Evolutionary conservation across 495 filamentous ascomycete species (phyloP).

Genomic region (Tricharina praecox): DNA sequence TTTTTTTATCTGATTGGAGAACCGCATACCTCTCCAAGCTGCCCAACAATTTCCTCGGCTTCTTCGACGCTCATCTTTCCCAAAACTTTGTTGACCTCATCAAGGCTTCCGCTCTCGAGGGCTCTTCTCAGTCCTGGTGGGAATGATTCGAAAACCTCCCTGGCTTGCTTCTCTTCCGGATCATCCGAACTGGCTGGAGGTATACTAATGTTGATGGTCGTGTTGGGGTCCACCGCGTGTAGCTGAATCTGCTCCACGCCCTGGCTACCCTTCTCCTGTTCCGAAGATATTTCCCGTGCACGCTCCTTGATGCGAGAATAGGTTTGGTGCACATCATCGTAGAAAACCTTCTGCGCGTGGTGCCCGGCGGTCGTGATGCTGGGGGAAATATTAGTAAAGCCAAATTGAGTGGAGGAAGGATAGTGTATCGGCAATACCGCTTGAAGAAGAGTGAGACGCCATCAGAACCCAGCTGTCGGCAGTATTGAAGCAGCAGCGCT

Average conservation of each 20-base stretch:
- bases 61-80: slow-evolving; percentile 85
- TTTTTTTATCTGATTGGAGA: too few species aligned
- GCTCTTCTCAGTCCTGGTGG: slow-evolving; percentile 62
- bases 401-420: too few species aligned
- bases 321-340: slow-evolving; percentile 77
- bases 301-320: slow-evolving; percentile 65
- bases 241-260: slow-evolving; percentile 96
- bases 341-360: slow-evolving; percentile 81
- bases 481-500: slow-evolving; percentile 83
- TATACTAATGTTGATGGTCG: slow-evolving; percentile 76
- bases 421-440: too few species aligned
- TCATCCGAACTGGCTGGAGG: slow-evolving; percentile 50
- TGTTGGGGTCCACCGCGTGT: slow-evolving; percentile 86
- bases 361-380: slow-evolving; percentile 83
- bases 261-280: slow-evolving; percentile 39
- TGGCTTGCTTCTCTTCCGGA: slow-evolving; percentile 43
- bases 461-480: slow-evolving; percentile 69
- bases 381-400: slow-evolving; percentile 3
- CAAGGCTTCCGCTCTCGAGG: slow-evolving; percentile 65
- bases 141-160: slow-evolving; percentile 72
- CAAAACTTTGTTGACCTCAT: slow-evolving; percentile 90
- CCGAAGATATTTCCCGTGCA: slow-evolving; percentile 57
- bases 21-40: slow-evolving; percentile 53
- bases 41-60: slow-evolving; percentile 75
- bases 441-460: slow-evolving; percentile 91